Percentiles rank a stretch among this genome's conserved stretches.
Conservation (phyloP, 1,139 yeast genomes). For the Meyerozyma smithsonii region DNA sequence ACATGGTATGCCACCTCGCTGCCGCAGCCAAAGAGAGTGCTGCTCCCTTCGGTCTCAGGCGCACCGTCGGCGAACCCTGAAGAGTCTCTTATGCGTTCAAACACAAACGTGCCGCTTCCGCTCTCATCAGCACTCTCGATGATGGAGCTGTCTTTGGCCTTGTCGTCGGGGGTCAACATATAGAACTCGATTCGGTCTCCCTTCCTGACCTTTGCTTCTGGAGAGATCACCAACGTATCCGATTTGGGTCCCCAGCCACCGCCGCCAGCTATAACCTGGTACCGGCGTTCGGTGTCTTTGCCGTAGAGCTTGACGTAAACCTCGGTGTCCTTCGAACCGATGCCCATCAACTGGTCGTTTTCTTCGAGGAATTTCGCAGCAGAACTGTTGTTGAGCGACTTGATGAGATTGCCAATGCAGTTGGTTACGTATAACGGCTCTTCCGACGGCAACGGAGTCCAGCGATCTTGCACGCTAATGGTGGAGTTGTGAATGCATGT, state of each 20-base stretch:
- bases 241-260: slow-evolving; percentile 68
- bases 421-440: slow-evolving; percentile 32
- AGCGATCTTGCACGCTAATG: slow-evolving; percentile 19
- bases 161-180: slow-evolving; percentile 40
- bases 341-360: slow-evolving; percentile 33
- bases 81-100: slow-evolving; percentile 11
- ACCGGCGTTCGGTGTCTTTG: slow-evolving; percentile 16
- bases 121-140: not conserved
- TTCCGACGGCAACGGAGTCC: slow-evolving; percentile 26
- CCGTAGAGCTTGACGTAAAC: slow-evolving; percentile 39
- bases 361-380: slow-evolving; percentile 51
- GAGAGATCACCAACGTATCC: slow-evolving; percentile 53
- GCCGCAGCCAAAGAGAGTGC: slow-evolving; percentile 38
- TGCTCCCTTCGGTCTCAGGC: not conserved
- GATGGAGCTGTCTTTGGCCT: slow-evolving; percentile 12
- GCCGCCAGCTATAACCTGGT: slow-evolving; percentile 58
- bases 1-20: slow-evolving; percentile 41
- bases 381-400: slow-evolving; percentile 41
- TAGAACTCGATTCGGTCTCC: slow-evolving; percentile 48
- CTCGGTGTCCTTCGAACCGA: slow-evolving; percentile 43
- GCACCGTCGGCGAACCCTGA: too few relatives aligned
- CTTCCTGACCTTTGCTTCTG: slow-evolving; percentile 40
- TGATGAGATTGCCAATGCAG: slow-evolving; percentile 48
- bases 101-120: slow-evolving; percentile 9
- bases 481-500: not conserved